These are phyloP conservation scores for Myxozyma mucilagina DNA, from an alignment of 805 yeast species.

Conservation along the genomic window DNA sequence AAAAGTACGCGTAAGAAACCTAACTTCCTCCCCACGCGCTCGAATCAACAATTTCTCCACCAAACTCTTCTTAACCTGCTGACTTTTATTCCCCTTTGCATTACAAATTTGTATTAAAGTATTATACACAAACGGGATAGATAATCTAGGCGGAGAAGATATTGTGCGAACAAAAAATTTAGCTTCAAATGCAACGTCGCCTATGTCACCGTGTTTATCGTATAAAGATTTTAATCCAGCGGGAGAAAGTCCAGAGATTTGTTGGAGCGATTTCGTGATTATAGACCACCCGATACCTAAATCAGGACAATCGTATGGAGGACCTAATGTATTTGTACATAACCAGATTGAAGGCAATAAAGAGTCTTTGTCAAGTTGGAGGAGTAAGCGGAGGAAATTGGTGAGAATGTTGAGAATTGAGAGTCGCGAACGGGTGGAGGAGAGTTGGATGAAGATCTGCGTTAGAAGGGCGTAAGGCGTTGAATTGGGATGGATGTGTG, in stretches of 20 bases:
- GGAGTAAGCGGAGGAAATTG: constrained; percentile 27
- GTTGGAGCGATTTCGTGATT: constrained; percentile 23
- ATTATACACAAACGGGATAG: constrained; percentile 26
- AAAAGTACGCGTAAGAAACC: constrained; percentile 34
- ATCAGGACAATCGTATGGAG: constrained; percentile 29
- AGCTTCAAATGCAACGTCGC: constrained; percentile 36
- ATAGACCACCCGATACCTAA: constrained; percentile 34
- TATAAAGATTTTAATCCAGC: constrained; percentile 24
- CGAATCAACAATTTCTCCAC: constrained; percentile 29
- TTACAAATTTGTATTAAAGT: constrained; percentile 31
- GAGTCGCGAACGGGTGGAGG: constrained; percentile 33
- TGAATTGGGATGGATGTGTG: not conserved
- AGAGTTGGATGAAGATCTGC: constrained; percentile 20
- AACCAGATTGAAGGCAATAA: constrained; percentile 32
- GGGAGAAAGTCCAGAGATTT: constrained; percentile 30
- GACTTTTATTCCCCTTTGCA: constrained; percentile 30
- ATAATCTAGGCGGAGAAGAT: constrained; percentile 26
- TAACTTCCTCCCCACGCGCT: constrained; percentile 33
- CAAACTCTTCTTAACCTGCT: constrained; percentile 26
- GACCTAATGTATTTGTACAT: constrained; percentile 32
- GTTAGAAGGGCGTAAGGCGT: constrained; percentile 30
- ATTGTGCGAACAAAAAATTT: constrained; percentile 31
- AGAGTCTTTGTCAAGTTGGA: constrained; percentile 16
- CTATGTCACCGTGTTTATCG: constrained; percentile 32
- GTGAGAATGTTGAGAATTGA: constrained; percentile 28